Percentiles rank a stretch among this genome's conserved stretches.
Conservation (phyloP, 176 grass and related monocot genomes). For the Oryza meyeriana region DNA sequence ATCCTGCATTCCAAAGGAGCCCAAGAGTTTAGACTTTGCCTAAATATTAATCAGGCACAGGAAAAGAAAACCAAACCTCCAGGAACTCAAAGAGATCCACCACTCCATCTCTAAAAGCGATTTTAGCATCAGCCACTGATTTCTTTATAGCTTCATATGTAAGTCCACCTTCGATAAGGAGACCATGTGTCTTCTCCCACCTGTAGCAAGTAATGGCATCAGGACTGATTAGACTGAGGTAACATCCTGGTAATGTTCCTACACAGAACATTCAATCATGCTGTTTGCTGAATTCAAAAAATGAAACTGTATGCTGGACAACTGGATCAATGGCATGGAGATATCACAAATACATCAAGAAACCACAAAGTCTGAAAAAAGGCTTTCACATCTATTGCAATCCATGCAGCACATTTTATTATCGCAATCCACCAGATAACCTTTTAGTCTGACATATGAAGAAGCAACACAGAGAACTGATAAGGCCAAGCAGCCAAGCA, state of each 20-base stretch:
- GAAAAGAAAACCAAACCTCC: conserved; percentile 53
- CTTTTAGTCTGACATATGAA: not conserved
- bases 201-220: conserved; percentile 40
- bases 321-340: not conserved
- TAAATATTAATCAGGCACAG: conserved; percentile 1
- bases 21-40: not conserved
- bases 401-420: not conserved
- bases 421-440: not conserved
- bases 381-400: not conserved
- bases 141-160: conserved; percentile 73
- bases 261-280: conserved; percentile 9
- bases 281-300: conserved; percentile 11
- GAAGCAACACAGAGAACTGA: not conserved
- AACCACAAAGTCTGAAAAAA: not conserved
- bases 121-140: conserved; percentile 81
- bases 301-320: not conserved
- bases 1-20: no score
- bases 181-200: conserved; percentile 86
- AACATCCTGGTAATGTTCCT: not conserved
- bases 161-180: conserved; percentile 91
- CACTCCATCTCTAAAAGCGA: conserved; percentile 88
- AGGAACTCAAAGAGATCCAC: conserved; percentile 85
- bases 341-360: not conserved
- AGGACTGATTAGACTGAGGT: not conserved
- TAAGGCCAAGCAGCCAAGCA: not conserved